A percentile compares a stretch with the other conserved stretches of the same genome.
Conservation (phyloP, 2,329 filamentous ascomycete genomes). For the Juglanconis sp. region DNA sequence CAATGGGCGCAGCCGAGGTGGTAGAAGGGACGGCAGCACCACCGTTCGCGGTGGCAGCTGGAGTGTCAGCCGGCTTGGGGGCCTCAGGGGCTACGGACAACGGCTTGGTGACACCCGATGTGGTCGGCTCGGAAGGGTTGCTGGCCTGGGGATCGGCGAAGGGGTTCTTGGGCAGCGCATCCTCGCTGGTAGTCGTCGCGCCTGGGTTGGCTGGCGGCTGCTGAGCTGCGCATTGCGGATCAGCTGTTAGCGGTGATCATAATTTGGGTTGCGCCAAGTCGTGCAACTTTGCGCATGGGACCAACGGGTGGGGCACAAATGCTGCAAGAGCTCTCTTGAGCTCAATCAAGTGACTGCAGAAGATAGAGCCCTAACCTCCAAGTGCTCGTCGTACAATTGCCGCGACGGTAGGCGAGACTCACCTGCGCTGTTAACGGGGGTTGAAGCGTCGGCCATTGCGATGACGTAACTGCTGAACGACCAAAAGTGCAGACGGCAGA, state of each 20-base stretch:
- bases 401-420: conserved; percentile 8
- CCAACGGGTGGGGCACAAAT: background rate
- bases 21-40: background rate
- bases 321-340: conserved; percentile 2
- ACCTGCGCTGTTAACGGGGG: conserved; percentile 18
- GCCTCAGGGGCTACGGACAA: conserved; percentile 7
- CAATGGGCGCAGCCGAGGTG: background rate
- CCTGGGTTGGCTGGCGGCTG: background rate
- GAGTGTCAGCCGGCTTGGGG: conserved; percentile 7
- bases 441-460: conserved; percentile 19
- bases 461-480: conserved; percentile 18
- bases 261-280: background rate
- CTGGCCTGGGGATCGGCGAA: background rate
- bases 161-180: conserved; percentile 13
- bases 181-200: conserved; percentile 4
- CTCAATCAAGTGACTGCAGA: background rate
- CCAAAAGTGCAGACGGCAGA: background rate
- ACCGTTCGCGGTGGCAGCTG: conserved; percentile 8
- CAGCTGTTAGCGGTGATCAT: conserved; percentile 9
- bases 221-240: conserved; percentile 7
- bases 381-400: background rate
- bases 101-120: conserved; percentile 1
- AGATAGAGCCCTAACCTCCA: background rate
- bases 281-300: conserved; percentile 1
- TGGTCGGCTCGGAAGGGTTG: conserved; percentile 5